Evolutionary conservation across 2,329 filamentous ascomycete genomes (phyloP), one percentile per base, ranked within the genome.

Genomic region (Fusarium lyarnte): DNA sequence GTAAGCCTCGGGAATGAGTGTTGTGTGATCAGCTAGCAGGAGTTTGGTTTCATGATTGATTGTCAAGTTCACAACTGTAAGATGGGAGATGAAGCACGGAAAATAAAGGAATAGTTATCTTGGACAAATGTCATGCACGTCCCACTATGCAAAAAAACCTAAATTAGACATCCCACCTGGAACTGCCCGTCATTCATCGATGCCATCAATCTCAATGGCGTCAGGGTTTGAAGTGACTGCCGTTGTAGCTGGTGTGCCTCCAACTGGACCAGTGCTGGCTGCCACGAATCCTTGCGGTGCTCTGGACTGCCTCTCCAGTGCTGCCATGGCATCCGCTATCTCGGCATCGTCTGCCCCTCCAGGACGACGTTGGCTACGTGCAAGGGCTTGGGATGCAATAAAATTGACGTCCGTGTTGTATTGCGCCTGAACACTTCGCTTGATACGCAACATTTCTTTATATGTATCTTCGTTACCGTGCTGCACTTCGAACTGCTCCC

Each of bases 351-450:
- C 45, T 79, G 81, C 25, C 80, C 81, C 69, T 82, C 84, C 61
- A 8, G 83, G 84, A 74, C 87, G 87, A 73, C 87, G 88, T 93
- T 97, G 93, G 71, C 90, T 91, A 70, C 94, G 90, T 27, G 94
- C 94, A 74, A 99, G 87, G 31, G 96, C 96, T 81, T 99, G 96
- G 9, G 94, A 97, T 14, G 96, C 96, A 82, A 99, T 98, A 79
- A 98, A 99, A 81, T 95, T 97, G 86, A 99, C 95, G 79, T 99
- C 96, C 47, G 97, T 99, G 79, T 98, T 98, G 87, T 97, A 99
- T 84, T 98, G 94, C 58, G 96, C 95, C 82, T 98, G 94, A 17
- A 99, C 96, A 82, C 94, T 97, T 80, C 96, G 88, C 87, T 98
- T 99, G 86, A 99, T 94, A 35, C 96, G 92, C 70, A 98, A 87